Percentiles rank a stretch among this genome's conserved stretches.
Conservation (phyloP, 768 basidiomycete species). For the Boletus vinaceobasis region DNA sequence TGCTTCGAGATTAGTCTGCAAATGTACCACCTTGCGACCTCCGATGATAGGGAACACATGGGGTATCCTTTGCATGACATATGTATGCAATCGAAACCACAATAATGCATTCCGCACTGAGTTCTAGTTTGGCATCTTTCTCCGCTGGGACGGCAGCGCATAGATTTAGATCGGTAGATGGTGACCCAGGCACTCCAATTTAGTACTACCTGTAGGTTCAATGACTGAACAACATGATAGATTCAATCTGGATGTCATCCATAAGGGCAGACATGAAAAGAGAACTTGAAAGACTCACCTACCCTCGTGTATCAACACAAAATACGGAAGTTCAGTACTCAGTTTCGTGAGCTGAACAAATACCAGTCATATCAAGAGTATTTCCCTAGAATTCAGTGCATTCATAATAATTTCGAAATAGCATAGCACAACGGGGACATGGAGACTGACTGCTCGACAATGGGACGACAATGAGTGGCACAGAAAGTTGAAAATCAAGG, state of each 20-base stretch:
- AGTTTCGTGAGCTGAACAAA: background rate
- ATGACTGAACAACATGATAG: too few relatives aligned
- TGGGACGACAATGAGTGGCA: background rate
- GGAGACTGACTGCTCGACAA: background rate
- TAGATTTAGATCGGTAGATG: too few relatives aligned
- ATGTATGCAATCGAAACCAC: background rate
- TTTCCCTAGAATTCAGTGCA: background rate
- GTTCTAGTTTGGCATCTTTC: background rate
- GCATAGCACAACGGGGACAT: too few relatives aligned
- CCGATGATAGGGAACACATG: background rate
- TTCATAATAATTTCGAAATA: background rate
- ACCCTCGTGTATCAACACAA: too few relatives aligned
- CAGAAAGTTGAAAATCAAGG: background rate
- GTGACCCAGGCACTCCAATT: too few relatives aligned
- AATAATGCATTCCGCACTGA: background rate
- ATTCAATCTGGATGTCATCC: too few relatives aligned
- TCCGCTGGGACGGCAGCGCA: too few relatives aligned
- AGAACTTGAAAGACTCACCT: too few relatives aligned
- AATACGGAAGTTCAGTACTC: too few relatives aligned
- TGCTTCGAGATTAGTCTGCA: background rate
- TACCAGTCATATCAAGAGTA: background rate
- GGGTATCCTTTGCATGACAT: background rate
- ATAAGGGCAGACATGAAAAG: too few relatives aligned
- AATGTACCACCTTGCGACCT: background rate
- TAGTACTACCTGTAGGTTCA: too few relatives aligned